A percentile compares a stretch with the other conserved stretches of the same genome.
Conservation (phyloP, 169 alveolate genomes). For the Cyclospora cayetanensis region DNA sequence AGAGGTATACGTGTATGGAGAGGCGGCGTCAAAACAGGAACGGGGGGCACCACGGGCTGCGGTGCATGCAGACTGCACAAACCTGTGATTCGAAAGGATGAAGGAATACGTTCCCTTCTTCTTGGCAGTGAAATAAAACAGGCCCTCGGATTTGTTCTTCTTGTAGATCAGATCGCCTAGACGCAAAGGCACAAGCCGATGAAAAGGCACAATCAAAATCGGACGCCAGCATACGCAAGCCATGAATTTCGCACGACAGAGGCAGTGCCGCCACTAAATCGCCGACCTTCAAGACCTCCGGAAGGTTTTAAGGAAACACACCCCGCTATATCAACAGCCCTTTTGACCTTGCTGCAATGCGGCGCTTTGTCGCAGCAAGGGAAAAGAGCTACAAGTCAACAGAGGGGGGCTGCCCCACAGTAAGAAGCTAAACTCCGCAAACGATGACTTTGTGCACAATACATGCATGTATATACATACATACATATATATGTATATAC, state of each 20-base stretch:
- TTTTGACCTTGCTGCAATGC: too few relatives aligned
- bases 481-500: background rate
- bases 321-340: too few relatives aligned
- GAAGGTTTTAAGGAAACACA: too few relatives aligned
- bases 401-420: background rate
- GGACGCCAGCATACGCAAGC: background rate
- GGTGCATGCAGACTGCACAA: too few relatives aligned
- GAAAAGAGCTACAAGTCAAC: too few relatives aligned
- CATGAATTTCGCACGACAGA: too few relatives aligned
- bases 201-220: background rate
- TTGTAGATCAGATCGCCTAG: conserved; percentile 59
- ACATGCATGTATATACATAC: background rate
- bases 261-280: too few relatives aligned
- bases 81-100: conserved; percentile 71
- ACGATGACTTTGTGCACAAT: background rate
- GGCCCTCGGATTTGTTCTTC: conserved; percentile 74
- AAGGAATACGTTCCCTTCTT: conserved; percentile 74
- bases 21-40: too few relatives aligned
- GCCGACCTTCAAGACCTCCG: too few relatives aligned
- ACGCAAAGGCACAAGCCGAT: background rate
- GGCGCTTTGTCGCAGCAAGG: too few relatives aligned
- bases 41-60: too few relatives aligned
- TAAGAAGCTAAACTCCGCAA: background rate
- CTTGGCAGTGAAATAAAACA: conserved; percentile 76
- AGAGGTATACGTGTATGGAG: too few relatives aligned